These are phyloP conservation scores for Perkinsus marinus DNA, from an alignment of 169 alveolate species.

Conservation along the genomic window DNA sequence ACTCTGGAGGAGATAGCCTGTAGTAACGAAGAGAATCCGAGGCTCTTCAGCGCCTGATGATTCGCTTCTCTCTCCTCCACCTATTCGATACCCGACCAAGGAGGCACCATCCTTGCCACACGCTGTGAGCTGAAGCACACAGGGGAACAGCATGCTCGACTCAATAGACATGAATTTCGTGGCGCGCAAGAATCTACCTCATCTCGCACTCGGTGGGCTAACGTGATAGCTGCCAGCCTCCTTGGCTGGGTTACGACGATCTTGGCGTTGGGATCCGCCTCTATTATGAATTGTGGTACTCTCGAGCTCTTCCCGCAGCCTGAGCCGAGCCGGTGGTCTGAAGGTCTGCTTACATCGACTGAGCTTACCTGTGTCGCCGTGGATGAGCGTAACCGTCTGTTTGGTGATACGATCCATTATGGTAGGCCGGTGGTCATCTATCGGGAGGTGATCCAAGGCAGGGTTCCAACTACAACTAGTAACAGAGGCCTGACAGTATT, in stretches of 20 bases:
- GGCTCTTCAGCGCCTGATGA: neutral
- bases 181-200: slow-evolving; percentile 9
- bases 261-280: slow-evolving; percentile 8
- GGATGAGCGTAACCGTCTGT: slow-evolving; percentile 20
- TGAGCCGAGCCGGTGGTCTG: neutral
- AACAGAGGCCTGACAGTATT: neutral
- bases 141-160: too few species aligned
- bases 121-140: neutral
- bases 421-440: slow-evolving; percentile 11
- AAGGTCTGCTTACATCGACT: neutral
- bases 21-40: slow-evolving; percentile 24
- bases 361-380: slow-evolving; percentile 14
- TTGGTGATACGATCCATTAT: slow-evolving; percentile 9
- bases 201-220: slow-evolving; percentile 24
- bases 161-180: neutral
- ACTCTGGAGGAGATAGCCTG: slow-evolving; percentile 30
- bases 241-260: slow-evolving; percentile 32
- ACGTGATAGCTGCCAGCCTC: slow-evolving; percentile 25
- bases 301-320: slow-evolving; percentile 33
- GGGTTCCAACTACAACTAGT: neutral
- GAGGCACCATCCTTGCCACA: slow-evolving; percentile 3
- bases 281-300: slow-evolving; percentile 21
- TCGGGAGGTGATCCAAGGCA: slow-evolving; percentile 18
- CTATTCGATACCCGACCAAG: slow-evolving; percentile 20
- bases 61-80: slow-evolving; percentile 11